Conservation (phyloP, 164 flowering plant genomes). For the Magnolia changhungtana region DNA sequence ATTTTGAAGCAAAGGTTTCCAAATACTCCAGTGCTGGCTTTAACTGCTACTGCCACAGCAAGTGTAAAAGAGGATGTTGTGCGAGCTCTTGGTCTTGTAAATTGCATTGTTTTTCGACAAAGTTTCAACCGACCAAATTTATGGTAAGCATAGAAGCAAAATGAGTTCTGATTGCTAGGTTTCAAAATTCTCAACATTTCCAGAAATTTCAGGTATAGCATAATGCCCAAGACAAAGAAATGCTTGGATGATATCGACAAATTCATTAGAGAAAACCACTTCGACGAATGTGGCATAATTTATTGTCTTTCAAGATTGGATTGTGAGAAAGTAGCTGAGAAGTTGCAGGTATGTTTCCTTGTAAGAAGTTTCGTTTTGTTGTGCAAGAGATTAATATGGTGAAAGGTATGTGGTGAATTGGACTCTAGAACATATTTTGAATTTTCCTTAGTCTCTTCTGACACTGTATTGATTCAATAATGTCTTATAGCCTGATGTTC, state of each 20-base stretch:
- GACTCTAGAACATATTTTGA: not conserved
- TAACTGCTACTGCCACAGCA: constrained; percentile 97
- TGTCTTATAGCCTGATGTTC: not conserved
- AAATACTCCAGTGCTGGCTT: constrained; percentile 81
- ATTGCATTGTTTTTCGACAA: constrained; percentile 89
- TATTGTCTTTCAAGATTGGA: constrained; percentile 98
- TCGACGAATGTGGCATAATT: constrained; percentile 92
- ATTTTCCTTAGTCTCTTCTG: not conserved
- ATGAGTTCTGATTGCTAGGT: not conserved
- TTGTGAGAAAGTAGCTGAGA: constrained; percentile 96
- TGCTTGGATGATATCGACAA: constrained; percentile 93
- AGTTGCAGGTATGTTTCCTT: constrained; percentile 58
- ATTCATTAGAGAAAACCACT: constrained; percentile 78
- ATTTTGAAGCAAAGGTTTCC: constrained; percentile 91
- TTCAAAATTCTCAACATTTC: not conserved
- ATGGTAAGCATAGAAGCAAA: constrained; percentile 39
- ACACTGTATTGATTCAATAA: not conserved
- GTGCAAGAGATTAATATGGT: not conserved
- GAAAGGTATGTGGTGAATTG: not conserved
- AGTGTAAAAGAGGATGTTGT: constrained; percentile 99
- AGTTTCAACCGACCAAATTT: constrained; percentile 97
- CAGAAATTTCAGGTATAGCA: constrained; percentile 64
- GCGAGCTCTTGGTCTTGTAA: constrained; percentile 92
- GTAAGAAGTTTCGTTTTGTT: not conserved
- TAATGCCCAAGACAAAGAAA: constrained; percentile 84